A percentile compares a stretch with the other conserved stretches of the same genome.
phyloP scores from a whole-genome alignment of 2,329 filamentous ascomycete species.

The Plenodomus biglobosus region DNA sequence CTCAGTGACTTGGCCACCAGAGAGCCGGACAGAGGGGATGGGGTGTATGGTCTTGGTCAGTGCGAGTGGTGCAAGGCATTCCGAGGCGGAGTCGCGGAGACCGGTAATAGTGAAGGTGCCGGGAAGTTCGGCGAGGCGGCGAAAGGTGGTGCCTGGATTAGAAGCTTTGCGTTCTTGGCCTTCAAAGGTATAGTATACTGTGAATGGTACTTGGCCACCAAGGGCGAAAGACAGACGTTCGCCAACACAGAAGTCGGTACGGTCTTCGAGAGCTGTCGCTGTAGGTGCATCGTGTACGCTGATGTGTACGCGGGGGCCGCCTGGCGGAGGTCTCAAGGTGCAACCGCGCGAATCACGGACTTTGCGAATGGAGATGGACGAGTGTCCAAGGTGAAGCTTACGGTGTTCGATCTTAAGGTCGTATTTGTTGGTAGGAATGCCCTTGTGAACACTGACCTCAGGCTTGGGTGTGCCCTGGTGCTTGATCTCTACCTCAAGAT shows the following conservation, averaged over 20 bases:
- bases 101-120: slow-evolving; percentile 86
- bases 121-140: slow-evolving; percentile 86
- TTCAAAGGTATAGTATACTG: slow-evolving; percentile 88
- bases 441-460: slow-evolving; percentile 78
- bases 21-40: slow-evolving; percentile 87
- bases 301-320: slow-evolving; percentile 78
- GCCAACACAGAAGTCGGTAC: slow-evolving; percentile 89
- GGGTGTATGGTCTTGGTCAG: slow-evolving; percentile 85
- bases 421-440: slow-evolving; percentile 73
- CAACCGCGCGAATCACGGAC: slow-evolving; percentile 87
- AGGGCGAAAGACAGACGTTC: slow-evolving; percentile 92
- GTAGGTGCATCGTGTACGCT: slow-evolving; percentile 91
- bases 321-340: slow-evolving; percentile 67
- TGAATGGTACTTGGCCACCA: slow-evolving; percentile 87
- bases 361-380: slow-evolving; percentile 84
- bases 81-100: slow-evolving; percentile 82
- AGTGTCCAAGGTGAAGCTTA: slow-evolving; percentile 83
- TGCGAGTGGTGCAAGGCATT: slow-evolving; percentile 78
- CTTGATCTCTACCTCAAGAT: slow-evolving; percentile 88
- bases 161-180: slow-evolving; percentile 76
- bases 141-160: slow-evolving; percentile 79
- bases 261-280: slow-evolving; percentile 82
- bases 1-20: slow-evolving; percentile 75
- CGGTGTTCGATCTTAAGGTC: slow-evolving; percentile 82
- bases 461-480: slow-evolving; percentile 79